Conservation (phyloP, 371 early-diverging fungal species). For the Phascolomyces articulosus region DNA sequence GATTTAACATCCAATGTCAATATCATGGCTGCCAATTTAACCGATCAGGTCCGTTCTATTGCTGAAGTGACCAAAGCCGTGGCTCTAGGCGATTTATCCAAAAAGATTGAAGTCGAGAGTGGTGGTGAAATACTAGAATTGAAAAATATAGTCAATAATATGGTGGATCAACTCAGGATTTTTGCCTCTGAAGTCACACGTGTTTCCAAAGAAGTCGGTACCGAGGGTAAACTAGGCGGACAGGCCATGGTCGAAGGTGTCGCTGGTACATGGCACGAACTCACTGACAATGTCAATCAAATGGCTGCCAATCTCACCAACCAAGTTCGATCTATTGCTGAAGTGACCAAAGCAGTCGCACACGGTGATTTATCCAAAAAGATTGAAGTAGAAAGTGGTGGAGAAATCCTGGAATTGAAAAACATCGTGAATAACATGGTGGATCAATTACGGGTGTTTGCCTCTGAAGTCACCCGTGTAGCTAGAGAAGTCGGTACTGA, state of each 20-base stretch:
- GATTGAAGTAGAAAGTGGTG: slow-evolving; percentile 30
- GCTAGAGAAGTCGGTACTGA: slow-evolving; percentile 57
- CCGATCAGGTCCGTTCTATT: slow-evolving; percentile 49
- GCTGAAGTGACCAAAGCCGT: slow-evolving; percentile 50
- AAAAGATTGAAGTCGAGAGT: slow-evolving; percentile 62
- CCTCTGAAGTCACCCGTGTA: slow-evolving; percentile 40
- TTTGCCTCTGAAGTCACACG: slow-evolving; percentile 58
- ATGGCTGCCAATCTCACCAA: slow-evolving; percentile 47
- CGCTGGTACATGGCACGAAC: slow-evolving; percentile 61
- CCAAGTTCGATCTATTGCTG: slow-evolving; percentile 57
- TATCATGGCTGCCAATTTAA: slow-evolving; percentile 42
- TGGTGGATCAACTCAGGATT: slow-evolving; percentile 60
- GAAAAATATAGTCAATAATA: slow-evolving; percentile 69
- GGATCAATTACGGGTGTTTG: slow-evolving; percentile 39
- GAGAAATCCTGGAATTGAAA: slow-evolving; percentile 41
- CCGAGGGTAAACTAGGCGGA: slow-evolving; percentile 58
- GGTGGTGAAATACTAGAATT: slow-evolving; percentile 64
- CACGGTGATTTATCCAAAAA: slow-evolving; percentile 49
- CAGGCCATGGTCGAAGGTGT: slow-evolving; percentile 55
- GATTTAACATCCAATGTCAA: slow-evolving; percentile 50
- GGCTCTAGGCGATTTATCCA: slow-evolving; percentile 56
- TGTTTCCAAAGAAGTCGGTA: slow-evolving; percentile 59
- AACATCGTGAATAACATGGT: slow-evolving; percentile 48
- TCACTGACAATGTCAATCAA: slow-evolving; percentile 61
- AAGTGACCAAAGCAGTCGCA: slow-evolving; percentile 58